Base-by-base conservation (phyloP, 1,284 basidiomycete genomes). In the Mycosarcoma maydis region DNA sequence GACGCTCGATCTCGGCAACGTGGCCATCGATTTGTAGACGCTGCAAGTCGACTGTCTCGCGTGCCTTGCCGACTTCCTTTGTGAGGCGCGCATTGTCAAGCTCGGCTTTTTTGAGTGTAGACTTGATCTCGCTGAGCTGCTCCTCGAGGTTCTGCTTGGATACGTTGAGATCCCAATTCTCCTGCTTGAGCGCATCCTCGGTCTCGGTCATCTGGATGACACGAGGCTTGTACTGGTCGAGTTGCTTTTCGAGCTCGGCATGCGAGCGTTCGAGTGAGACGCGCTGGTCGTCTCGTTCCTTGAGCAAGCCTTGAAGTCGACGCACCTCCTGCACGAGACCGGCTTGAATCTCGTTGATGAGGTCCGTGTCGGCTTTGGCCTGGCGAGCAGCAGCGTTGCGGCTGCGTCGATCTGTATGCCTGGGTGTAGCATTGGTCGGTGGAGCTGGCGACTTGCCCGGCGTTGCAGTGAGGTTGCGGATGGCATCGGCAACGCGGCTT, bases 131-230 rank as follows among this genome's bases (percentile, higher is more conserved):
- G 34, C 86, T 80, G 34, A 91, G 85, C 72, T 91, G 87, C 0
- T 88, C 84, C 36, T 90, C 89, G 22, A 95, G 86, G 67, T 97
- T 93, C 82, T 98, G 94, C 26, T 94, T 86, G 20, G 87, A 87
- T 42, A 97, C 92, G 84, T 98, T 94, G 67, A 98, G 89, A 80
- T 97, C 94, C 95, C 95, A 98, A 82, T 96, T 97, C 84, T 95
- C 93, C 83, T 97, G 93, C 84, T 94, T 94, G 87, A 89, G 94
- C 60, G 92, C 92, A 47, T 86, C 73, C 37, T 75, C 73, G 36
- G 64, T 60, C 46, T 75, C 69, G 44, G 73, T 74, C 61, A 76
- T 64, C 52, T 67, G 64, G 39, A 76, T 52, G 47, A 73, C 74
- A 11, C 62, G 65, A 14, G 74, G 74, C 67, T 74, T 76, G 69